phyloP scores from a whole-genome alignment of 2,329 filamentous ascomycete genomes.

The Chaetomiaceae sp. region DNA sequence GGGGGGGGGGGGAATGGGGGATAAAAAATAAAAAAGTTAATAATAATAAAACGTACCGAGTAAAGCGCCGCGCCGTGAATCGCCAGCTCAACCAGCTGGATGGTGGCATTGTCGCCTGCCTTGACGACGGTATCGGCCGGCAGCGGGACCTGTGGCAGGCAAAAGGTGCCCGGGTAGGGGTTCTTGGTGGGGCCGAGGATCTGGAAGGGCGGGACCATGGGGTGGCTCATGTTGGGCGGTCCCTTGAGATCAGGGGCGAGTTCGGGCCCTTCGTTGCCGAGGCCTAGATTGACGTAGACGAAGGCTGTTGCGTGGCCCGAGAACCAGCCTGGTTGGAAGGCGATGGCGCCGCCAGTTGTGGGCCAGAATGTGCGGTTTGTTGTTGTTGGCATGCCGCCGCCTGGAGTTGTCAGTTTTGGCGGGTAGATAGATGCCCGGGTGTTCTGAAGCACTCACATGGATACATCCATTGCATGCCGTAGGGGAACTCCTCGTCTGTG shows the following conservation, averaged over 20 bases:
- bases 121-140: slow-evolving; percentile 67
- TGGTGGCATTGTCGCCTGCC: slow-evolving; percentile 82
- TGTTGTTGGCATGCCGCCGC: slow-evolving; percentile 74
- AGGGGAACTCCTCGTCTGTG: slow-evolving; percentile 74
- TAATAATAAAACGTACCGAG: slow-evolving; percentile 54
- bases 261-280: slow-evolving; percentile 63
- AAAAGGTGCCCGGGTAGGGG: slow-evolving; percentile 84
- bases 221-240: slow-evolving; percentile 81
- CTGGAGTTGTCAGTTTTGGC: slow-evolving; percentile 41
- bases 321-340: slow-evolving; percentile 95
- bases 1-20: background rate
- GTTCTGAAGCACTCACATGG: slow-evolving; percentile 64
- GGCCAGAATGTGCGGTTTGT: slow-evolving; percentile 92
- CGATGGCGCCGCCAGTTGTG: slow-evolving; percentile 75
- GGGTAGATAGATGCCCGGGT: background rate
- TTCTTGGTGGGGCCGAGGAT: slow-evolving; percentile 76
- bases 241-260: slow-evolving; percentile 35
- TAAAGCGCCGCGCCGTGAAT: slow-evolving; percentile 79
- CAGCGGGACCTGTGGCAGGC: slow-evolving; percentile 82
- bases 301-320: slow-evolving; percentile 77
- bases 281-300: slow-evolving; percentile 87
- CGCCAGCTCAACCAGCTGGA: slow-evolving; percentile 80
- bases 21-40: too few relatives aligned
- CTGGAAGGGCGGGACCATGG: slow-evolving; percentile 76
- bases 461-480: slow-evolving; percentile 93